These are phyloP conservation scores for Mycena amicta DNA, from an alignment of 768 basidiomycete species.

Conservation along the genomic window DNA sequence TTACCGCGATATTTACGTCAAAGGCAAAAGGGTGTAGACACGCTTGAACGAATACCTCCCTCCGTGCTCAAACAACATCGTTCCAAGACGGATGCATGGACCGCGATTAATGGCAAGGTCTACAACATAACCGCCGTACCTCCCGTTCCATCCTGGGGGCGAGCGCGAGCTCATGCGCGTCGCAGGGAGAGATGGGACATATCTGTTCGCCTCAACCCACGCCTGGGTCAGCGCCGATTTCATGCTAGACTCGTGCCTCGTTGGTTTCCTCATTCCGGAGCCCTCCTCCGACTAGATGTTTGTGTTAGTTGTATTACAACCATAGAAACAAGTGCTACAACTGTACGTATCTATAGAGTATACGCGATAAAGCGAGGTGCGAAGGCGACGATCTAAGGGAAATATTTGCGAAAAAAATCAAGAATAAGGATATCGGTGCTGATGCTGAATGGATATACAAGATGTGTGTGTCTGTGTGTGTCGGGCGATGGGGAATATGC, in stretches of 20 bases:
- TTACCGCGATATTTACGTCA: too few relatives aligned
- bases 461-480: conserved; percentile 2
- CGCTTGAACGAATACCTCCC: conserved; percentile 69
- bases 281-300: conserved; percentile 34
- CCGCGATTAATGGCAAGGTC: conserved; percentile 88
- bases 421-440: background rate
- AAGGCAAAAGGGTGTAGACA: conserved; percentile 64
- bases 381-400: background rate
- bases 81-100: conserved; percentile 88
- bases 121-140: conserved; percentile 95
- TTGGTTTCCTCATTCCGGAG: conserved; percentile 86
- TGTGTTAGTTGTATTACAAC: conserved; percentile 2
- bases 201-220: conserved; percentile 90
- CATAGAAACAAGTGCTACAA: background rate
- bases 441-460: conserved; percentile 15
- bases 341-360: background rate
- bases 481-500: conserved; percentile 2
- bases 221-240: conserved; percentile 97
- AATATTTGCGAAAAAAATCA: background rate
- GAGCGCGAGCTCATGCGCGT: conserved; percentile 93
- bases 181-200: conserved; percentile 93
- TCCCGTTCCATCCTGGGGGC: conserved; percentile 92
- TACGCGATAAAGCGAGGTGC: background rate
- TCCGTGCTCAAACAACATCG: conserved; percentile 81
- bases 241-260: conserved; percentile 91